Evolutionary conservation across 805 yeast genomes (phyloP).

Genomic region (Saccharomycopsis malanga): DNA sequence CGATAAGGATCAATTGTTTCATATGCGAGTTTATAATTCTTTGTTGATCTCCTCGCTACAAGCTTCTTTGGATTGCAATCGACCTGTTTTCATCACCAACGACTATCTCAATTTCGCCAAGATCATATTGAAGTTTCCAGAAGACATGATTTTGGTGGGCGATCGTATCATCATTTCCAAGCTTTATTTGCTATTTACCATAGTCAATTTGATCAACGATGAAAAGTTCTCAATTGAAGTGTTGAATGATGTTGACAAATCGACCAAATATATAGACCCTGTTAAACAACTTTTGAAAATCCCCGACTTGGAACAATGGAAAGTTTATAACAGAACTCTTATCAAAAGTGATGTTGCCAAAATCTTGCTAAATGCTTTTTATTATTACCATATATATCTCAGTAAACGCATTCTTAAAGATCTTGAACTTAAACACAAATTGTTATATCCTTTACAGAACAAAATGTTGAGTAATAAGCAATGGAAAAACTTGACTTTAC

Average conservation of each 20-base stretch:
- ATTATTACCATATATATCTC: conserved; percentile 40
- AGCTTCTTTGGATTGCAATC: conserved; percentile 43
- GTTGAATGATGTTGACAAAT: conserved; percentile 28
- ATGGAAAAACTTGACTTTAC: conserved; percentile 24
- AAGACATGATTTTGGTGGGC: conserved; percentile 31
- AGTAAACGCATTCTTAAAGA: conserved; percentile 32
- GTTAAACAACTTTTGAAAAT: conserved; percentile 24
- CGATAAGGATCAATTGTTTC: conserved; percentile 40
- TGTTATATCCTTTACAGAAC: conserved; percentile 24
- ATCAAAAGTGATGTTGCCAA: conserved; percentile 44
- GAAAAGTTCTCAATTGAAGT: conserved; percentile 24
- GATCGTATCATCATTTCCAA: conserved; percentile 50
- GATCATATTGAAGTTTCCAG: conserved; percentile 41
- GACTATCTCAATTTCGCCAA: conserved; percentile 38
- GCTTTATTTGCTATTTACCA: conserved; percentile 33
- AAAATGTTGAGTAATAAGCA: conserved; percentile 26
- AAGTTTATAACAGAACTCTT: conserved; percentile 37
- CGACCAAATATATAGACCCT: conserved; percentile 25
- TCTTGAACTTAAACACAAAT: conserved; percentile 6
- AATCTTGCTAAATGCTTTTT: conserved; percentile 40
- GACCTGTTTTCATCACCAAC: conserved; percentile 35
- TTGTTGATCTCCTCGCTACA: conserved; percentile 46
- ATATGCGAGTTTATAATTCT: conserved; percentile 47
- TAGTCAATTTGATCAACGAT: conserved; percentile 25
- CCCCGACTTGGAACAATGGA: conserved; percentile 40